Conservation (phyloP, 192 early-diverging fungal genomes). For the Rhizophagus prolifer region DNA sequence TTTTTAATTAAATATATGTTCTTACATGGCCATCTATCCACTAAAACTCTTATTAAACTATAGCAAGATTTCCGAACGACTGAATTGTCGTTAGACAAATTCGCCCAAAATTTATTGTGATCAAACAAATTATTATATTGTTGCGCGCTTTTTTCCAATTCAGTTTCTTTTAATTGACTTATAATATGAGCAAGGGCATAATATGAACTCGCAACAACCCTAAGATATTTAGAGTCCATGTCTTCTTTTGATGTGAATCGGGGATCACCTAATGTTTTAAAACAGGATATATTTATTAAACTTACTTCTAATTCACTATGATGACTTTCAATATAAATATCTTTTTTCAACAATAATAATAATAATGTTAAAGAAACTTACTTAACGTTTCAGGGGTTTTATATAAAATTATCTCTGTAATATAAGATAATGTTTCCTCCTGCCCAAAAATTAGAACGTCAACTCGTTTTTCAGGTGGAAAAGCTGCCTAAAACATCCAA, state of each 20-base stretch:
- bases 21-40: slow-evolving; percentile 47
- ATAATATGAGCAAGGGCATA: slow-evolving; percentile 53
- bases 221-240: slow-evolving; percentile 65
- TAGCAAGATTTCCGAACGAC: slow-evolving; percentile 62
- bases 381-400: slow-evolving; percentile 83
- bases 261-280: slow-evolving; percentile 59
- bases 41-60: slow-evolving; percentile 52
- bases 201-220: slow-evolving; percentile 64
- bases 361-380: slow-evolving; percentile 36
- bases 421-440: slow-evolving; percentile 69
- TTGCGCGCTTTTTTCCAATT: slow-evolving; percentile 32
- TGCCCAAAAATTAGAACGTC: slow-evolving; percentile 80
- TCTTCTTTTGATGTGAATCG: slow-evolving; percentile 74
- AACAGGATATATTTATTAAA: neutral
- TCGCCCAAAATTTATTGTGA: slow-evolving; percentile 56
- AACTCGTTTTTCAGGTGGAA: slow-evolving; percentile 72
- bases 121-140: slow-evolving; percentile 54
- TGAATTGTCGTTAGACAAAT: slow-evolving; percentile 43
- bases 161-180: neutral
- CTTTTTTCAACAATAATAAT: neutral
- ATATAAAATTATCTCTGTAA: slow-evolving; percentile 64
- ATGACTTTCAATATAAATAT: neutral
- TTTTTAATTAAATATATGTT: neutral
- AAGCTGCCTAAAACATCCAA: slow-evolving; percentile 58
- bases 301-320: neutral